Evolutionary conservation across 1,284 basidiomycete genomes (phyloP).

Genomic region (Papiliotrema fonsecae): DNA sequence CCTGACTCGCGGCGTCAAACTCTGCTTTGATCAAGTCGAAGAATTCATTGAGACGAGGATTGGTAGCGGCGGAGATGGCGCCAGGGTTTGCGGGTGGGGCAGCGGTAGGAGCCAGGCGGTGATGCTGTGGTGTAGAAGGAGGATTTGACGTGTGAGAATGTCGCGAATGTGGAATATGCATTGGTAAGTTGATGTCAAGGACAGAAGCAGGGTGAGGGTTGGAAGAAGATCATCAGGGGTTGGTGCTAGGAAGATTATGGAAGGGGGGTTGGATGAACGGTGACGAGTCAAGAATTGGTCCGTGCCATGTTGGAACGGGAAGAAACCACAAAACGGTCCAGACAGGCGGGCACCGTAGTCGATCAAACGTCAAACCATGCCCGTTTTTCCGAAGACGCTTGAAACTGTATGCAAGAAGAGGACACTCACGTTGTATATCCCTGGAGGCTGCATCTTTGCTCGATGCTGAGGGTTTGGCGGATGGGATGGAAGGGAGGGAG

Average conservation of each 20-base stretch:
- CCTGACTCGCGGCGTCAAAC: conserved; percentile 71
- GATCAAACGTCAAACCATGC: too few relatives aligned
- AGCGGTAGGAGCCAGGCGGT: conserved; percentile 38
- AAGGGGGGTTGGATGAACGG: too few relatives aligned
- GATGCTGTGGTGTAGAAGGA: conserved; percentile 29
- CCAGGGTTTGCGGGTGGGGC: conserved; percentile 25
- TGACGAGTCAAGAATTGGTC: too few relatives aligned
- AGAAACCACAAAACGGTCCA: too few relatives aligned
- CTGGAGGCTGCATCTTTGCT: conserved; percentile 34
- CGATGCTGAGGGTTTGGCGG: neutral
- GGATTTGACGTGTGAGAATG: neutral
- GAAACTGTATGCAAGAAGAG: too few relatives aligned
- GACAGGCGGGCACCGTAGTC: too few relatives aligned
- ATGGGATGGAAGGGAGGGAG: conserved; percentile 8
- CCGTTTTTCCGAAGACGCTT: too few relatives aligned
- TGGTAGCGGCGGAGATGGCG: conserved; percentile 14
- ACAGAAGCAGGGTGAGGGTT: too few relatives aligned
- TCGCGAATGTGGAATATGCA: neutral
- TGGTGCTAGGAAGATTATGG: too few relatives aligned
- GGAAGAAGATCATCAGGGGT: too few relatives aligned
- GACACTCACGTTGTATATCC: conserved; percentile 41
- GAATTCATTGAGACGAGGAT: conserved; percentile 63
- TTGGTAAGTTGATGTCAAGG: too few relatives aligned
- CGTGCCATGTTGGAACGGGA: too few relatives aligned
- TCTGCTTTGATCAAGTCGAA: conserved; percentile 81